phyloP scores from a whole-genome alignment of 139 green algal genomes.

The Chlamydomonas eustigma region DNA sequence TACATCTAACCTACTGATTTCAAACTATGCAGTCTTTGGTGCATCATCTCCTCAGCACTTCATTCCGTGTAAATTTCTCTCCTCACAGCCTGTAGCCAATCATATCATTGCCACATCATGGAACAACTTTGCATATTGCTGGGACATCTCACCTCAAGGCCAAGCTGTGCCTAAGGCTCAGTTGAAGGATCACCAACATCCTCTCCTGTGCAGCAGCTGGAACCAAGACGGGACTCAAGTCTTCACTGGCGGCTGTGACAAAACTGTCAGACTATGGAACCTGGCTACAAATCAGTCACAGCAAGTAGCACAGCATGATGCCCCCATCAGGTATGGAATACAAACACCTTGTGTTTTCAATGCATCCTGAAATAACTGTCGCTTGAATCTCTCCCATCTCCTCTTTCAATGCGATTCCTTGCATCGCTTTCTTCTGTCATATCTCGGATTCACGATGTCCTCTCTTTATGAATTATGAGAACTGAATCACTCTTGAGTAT shows the following conservation, averaged over 20 bases:
- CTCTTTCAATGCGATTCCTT: too few species aligned
- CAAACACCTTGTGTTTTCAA: too few species aligned
- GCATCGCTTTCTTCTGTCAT: too few species aligned
- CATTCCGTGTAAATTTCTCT: too few species aligned
- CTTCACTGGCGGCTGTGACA: conserved; percentile 81
- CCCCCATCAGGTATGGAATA: conserved; percentile 70
- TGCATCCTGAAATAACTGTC: too few species aligned
- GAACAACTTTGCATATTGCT: conserved; percentile 74
- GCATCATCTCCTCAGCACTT: conserved; percentile 37
- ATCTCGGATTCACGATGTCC: too few species aligned
- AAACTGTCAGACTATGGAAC: conserved; percentile 90
- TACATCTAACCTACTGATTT: not conserved
- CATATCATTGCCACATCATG: conserved; percentile 85
- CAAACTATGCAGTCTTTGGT: too few species aligned
- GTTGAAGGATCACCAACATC: conserved; percentile 62
- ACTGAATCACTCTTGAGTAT: too few species aligned
- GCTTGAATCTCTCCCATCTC: too few species aligned
- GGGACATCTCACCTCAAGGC: conserved; percentile 52
- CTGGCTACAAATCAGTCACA: conserved; percentile 77
- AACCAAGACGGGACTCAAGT: conserved; percentile 71
- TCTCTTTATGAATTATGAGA: too few species aligned
- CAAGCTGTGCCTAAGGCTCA: conserved; percentile 77
- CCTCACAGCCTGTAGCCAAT: conserved; percentile 57
- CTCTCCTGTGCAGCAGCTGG: conserved; percentile 85
- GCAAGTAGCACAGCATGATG: conserved; percentile 83